phyloP scores from a whole-genome alignment of 192 early-diverging fungal species.

The Coemansia sp. region DNA sequence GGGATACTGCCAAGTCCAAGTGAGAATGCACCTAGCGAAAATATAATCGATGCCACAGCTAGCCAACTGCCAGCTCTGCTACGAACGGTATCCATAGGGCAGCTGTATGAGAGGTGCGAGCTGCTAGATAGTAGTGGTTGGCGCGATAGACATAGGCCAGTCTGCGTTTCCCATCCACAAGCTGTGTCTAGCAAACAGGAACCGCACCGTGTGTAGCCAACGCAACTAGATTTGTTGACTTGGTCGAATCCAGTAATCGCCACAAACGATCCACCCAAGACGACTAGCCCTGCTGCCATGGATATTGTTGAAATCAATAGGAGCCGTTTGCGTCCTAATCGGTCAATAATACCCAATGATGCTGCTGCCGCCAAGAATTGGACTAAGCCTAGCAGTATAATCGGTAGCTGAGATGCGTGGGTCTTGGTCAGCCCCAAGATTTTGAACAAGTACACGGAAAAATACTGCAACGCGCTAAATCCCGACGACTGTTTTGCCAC shows the following conservation, averaged over 20 bases:
- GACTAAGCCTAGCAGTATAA: slow-evolving; percentile 14
- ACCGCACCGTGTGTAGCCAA: slow-evolving; percentile 23
- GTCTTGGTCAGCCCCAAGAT: slow-evolving; percentile 14
- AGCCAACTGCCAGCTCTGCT: slow-evolving; percentile 28
- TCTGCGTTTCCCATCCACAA: slow-evolving; percentile 27
- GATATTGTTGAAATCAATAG: slow-evolving; percentile 20
- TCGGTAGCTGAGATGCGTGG: slow-evolving; percentile 18
- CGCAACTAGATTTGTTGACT: slow-evolving; percentile 24
- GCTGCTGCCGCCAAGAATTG: slow-evolving; percentile 14
- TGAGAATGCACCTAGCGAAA: slow-evolving; percentile 26
- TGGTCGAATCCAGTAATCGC: slow-evolving; percentile 36
- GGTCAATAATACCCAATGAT: slow-evolving; percentile 24
- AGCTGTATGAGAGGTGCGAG: slow-evolving; percentile 12
- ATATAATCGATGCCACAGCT: slow-evolving; percentile 24
- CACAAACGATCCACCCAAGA: slow-evolving; percentile 35
- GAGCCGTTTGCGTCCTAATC: slow-evolving; percentile 21
- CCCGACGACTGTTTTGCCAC: slow-evolving; percentile 34
- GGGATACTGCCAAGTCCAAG: slow-evolving; percentile 36
- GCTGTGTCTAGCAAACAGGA: slow-evolving; percentile 30
- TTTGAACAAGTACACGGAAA: slow-evolving; percentile 29
- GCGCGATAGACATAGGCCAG: slow-evolving; percentile 9
- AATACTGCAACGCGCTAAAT: slow-evolving; percentile 27
- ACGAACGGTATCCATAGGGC: slow-evolving; percentile 12
- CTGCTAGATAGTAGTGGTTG: background rate
- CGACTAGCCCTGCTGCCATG: slow-evolving; percentile 26